Evolutionary conservation across 2,329 filamentous ascomycete genomes (phyloP).

Genomic region (Diaporthe citriasiana): DNA sequence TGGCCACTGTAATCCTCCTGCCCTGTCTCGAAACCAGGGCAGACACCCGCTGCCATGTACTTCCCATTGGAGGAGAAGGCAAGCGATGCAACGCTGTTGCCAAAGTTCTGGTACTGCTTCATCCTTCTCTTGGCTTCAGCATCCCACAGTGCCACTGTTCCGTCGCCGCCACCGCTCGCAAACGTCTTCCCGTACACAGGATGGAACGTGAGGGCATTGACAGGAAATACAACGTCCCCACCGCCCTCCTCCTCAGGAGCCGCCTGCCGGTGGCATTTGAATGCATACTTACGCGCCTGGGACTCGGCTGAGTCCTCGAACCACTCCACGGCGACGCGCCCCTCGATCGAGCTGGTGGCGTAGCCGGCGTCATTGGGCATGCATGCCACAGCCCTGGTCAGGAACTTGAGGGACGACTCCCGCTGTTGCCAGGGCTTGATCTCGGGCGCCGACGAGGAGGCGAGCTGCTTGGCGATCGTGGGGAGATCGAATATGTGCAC

Average conservation of each 20-base stretch:
- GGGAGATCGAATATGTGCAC: constrained; percentile 94
- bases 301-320: constrained; percentile 89
- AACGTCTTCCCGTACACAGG: constrained; percentile 83
- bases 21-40: constrained; percentile 89
- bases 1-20: constrained; percentile 82
- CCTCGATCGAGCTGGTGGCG: constrained; percentile 92
- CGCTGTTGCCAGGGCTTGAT: constrained; percentile 91
- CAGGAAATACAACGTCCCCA: constrained; percentile 88
- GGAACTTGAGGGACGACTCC: constrained; percentile 95
- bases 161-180: constrained; percentile 90
- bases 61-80: constrained; percentile 84
- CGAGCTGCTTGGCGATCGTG: constrained; percentile 70
- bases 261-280: constrained; percentile 95
- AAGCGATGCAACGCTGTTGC: constrained; percentile 82
- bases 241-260: constrained; percentile 72
- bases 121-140: constrained; percentile 91
- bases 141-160: constrained; percentile 94
- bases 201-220: constrained; percentile 92
- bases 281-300: constrained; percentile 95
- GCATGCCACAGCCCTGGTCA: constrained; percentile 91
- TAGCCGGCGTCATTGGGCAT: constrained; percentile 98
- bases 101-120: constrained; percentile 88
- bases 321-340: constrained; percentile 96
- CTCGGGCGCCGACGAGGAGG: constrained; percentile 61
- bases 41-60: constrained; percentile 83